These are phyloP conservation scores for Astragalus membranaceus DNA, from an alignment of 306 rosid species.

Conservation along the genomic window DNA sequence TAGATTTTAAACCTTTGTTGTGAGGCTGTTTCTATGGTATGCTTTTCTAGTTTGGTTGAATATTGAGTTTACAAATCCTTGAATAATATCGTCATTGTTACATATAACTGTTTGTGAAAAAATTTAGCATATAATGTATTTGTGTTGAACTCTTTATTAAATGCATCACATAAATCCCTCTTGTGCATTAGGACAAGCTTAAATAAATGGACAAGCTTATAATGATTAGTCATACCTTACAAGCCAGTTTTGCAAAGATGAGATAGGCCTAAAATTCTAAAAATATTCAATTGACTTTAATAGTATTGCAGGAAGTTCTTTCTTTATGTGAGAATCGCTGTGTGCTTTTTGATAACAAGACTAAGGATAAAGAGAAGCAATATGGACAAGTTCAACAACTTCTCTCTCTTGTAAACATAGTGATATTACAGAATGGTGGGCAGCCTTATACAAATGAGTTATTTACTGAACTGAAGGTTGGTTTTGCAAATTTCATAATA, in stretches of 20 bases:
- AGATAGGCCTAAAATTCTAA: too few relatives aligned
- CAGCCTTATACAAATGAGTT: slow-evolving; percentile 62
- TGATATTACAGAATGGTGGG: slow-evolving; percentile 52
- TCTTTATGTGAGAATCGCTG: slow-evolving; percentile 48
- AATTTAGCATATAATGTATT: not conserved
- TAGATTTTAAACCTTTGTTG: not conserved
- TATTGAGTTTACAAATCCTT: too few relatives aligned
- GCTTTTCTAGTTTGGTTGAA: not conserved
- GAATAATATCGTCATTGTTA: too few relatives aligned
- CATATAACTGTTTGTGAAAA: not conserved
- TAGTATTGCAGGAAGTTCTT: slow-evolving; percentile 51
- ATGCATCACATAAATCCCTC: not conserved
- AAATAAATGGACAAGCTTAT: not conserved
- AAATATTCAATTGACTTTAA: not conserved
- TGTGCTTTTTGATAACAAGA: slow-evolving; percentile 84
- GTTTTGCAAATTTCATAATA: not conserved
- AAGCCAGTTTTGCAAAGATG: too few relatives aligned
- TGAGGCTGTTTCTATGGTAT: not conserved
- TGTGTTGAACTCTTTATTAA: not conserved
- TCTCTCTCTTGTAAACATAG: slow-evolving; percentile 44
- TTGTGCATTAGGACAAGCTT: not conserved
- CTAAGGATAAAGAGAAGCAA: slow-evolving; percentile 57
- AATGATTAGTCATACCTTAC: too few relatives aligned
- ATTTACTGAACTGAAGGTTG: slow-evolving; percentile 67
- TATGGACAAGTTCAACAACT: slow-evolving; percentile 58